These are phyloP conservation scores for Mortierella hygrophila DNA, from an alignment of 192 early-diverging fungal genomes.

Conservation along the genomic window DNA sequence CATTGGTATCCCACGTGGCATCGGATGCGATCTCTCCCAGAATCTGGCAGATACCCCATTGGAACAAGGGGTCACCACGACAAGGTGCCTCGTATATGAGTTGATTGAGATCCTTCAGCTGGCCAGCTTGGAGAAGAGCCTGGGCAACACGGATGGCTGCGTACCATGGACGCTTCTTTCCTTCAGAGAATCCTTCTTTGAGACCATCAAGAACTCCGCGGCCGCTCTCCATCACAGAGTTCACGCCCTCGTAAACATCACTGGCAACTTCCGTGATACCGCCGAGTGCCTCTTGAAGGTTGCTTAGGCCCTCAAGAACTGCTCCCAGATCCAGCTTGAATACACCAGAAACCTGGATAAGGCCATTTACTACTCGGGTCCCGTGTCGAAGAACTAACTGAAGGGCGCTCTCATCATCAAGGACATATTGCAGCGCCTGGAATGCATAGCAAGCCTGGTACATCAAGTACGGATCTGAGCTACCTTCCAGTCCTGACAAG, in stretches of 20 bases:
- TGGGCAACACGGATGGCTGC: neutral
- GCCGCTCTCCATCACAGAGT: constrained; percentile 1
- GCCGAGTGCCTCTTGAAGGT: neutral
- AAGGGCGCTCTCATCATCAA: neutral
- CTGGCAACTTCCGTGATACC: too few relatives aligned
- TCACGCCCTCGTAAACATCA: neutral
- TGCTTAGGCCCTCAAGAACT: neutral
- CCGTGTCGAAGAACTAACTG: neutral
- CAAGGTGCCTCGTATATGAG: neutral
- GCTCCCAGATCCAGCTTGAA: neutral
- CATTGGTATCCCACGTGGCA: too few relatives aligned
- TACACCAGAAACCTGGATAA: neutral
- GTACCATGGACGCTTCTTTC: too few relatives aligned
- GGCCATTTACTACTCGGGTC: neutral
- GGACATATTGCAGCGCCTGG: constrained; percentile 11
- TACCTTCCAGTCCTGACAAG: neutral
- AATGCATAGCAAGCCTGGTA: constrained; percentile 1
- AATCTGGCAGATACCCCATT: neutral
- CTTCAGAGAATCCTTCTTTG: neutral
- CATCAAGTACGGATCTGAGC: neutral
- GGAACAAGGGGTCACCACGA: neutral
- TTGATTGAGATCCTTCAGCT: neutral
- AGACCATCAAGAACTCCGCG: neutral
- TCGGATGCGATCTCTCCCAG: neutral
- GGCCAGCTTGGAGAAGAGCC: neutral